A percentile compares a stretch with the other conserved stretches of the same genome.
Evolutionary conservation across 768 basidiomycete species (phyloP).

Genomic region (Punctularia strigosozonata): DNA sequence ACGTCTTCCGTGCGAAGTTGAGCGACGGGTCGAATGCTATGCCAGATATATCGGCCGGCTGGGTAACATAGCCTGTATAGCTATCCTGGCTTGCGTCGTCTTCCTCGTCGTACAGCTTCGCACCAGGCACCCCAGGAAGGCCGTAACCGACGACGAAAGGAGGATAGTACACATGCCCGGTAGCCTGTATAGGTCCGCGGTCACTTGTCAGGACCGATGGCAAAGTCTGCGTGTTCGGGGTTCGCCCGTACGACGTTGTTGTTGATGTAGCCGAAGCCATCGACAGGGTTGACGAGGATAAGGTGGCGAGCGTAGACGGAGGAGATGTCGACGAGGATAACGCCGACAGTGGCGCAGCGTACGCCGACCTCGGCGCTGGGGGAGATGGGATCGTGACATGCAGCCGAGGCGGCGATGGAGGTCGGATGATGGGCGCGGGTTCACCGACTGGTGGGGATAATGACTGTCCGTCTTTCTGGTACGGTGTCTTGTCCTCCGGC

Average conservation of each 20-base stretch:
- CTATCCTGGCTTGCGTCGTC: neutral
- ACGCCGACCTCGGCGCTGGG: neutral
- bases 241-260: neutral
- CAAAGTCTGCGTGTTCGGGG: neutral
- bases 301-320: neutral
- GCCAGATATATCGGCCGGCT: neutral
- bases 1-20: conserved; percentile 56
- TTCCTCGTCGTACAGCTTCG: neutral
- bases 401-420: neutral
- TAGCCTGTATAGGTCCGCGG: neutral
- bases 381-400: neutral
- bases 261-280: neutral
- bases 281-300: neutral
- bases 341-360: neutral
- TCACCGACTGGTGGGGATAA: neutral
- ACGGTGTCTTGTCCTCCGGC: neutral
- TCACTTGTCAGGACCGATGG: neutral
- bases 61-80: neutral
- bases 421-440: neutral
- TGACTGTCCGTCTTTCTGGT: neutral
- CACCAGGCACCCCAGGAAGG: neutral
- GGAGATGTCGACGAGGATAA: neutral
- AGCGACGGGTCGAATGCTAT: conserved; percentile 51
- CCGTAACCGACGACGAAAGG: neutral
- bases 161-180: neutral